These are phyloP conservation scores for Colletotrichum paranaense DNA, from an alignment of 2,329 filamentous ascomycete genomes.

Conservation along the genomic window DNA sequence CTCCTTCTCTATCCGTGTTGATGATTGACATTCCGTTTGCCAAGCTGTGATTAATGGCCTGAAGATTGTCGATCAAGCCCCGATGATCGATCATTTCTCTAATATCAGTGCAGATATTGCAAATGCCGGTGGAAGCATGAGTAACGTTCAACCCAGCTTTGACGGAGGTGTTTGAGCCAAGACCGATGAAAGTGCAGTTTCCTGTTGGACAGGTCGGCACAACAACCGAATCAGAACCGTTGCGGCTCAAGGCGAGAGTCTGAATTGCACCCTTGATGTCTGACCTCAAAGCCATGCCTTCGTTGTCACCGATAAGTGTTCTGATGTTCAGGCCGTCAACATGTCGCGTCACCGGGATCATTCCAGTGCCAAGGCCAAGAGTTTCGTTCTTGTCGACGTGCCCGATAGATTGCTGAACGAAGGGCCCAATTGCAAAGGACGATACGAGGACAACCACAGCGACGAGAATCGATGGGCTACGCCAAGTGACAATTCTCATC, in stretches of 20 bases:
- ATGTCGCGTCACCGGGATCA: neutral
- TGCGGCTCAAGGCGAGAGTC: neutral
- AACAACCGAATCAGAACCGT: neutral
- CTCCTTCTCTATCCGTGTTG: neutral
- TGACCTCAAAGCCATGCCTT: neutral
- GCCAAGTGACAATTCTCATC: neutral
- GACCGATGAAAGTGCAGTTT: neutral
- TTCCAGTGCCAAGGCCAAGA: neutral
- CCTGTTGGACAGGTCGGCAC: neutral
- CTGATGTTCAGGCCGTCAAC: neutral
- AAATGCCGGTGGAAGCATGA: neutral
- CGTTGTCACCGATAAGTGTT: neutral
- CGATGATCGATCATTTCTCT: neutral
- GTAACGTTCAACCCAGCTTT: neutral
- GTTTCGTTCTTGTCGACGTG: neutral
- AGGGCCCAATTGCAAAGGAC: neutral
- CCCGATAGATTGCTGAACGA: neutral
- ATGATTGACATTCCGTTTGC: neutral
- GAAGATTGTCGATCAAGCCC: neutral
- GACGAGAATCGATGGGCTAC: neutral
- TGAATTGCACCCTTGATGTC: neutral
- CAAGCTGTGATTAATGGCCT: neutral
- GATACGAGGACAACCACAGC: neutral
- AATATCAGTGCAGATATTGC: neutral
- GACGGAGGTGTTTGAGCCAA: neutral